These are phyloP conservation scores for Exobasidium cylindrosporum DNA, from an alignment of 1,284 basidiomycete genomes.

Conservation along the genomic window DNA sequence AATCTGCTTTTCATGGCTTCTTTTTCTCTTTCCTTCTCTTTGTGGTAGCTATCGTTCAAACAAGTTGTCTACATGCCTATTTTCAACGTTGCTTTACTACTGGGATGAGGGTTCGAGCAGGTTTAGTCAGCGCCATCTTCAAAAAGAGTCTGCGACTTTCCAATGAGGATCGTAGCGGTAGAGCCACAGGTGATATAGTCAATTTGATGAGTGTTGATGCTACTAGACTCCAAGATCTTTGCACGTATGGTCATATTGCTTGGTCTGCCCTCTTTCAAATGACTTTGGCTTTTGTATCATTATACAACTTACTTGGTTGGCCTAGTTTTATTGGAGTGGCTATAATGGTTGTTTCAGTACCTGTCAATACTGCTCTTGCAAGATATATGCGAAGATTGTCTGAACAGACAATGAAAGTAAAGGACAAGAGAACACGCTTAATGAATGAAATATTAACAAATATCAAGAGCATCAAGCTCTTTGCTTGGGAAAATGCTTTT, in stretches of 20 bases:
- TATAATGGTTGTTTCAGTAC: slow-evolving; percentile 65
- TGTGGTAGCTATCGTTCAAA: slow-evolving; percentile 70
- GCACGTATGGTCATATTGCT: slow-evolving; percentile 68
- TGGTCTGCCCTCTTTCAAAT: slow-evolving; percentile 64
- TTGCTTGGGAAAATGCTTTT: slow-evolving; percentile 77
- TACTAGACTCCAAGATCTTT: slow-evolving; percentile 79
- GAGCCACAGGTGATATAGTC: slow-evolving; percentile 87
- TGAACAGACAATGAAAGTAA: slow-evolving; percentile 84
- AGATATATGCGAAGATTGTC: slow-evolving; percentile 72
- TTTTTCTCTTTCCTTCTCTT: slow-evolving; percentile 61
- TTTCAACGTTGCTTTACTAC: slow-evolving; percentile 77
- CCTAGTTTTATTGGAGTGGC: slow-evolving; percentile 85
- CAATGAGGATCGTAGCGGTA: slow-evolving; percentile 71
- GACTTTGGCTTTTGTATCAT: slow-evolving; percentile 78
- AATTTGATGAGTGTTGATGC: slow-evolving; percentile 84
- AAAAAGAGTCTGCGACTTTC: slow-evolving; percentile 80
- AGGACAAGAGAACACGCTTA: slow-evolving; percentile 61
- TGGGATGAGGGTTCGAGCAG: slow-evolving; percentile 86
- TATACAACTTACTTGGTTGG: slow-evolving; percentile 87
- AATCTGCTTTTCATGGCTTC: slow-evolving; percentile 54
- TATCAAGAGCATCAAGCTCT: slow-evolving; percentile 71
- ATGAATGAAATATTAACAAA: slow-evolving; percentile 64
- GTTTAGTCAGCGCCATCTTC: slow-evolving; percentile 80
- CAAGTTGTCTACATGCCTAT: slow-evolving; percentile 82
- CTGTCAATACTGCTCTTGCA: slow-evolving; percentile 30